phyloP scores from a whole-genome alignment of 2,329 filamentous ascomycete species.

The Alternaria metachromatica region DNA sequence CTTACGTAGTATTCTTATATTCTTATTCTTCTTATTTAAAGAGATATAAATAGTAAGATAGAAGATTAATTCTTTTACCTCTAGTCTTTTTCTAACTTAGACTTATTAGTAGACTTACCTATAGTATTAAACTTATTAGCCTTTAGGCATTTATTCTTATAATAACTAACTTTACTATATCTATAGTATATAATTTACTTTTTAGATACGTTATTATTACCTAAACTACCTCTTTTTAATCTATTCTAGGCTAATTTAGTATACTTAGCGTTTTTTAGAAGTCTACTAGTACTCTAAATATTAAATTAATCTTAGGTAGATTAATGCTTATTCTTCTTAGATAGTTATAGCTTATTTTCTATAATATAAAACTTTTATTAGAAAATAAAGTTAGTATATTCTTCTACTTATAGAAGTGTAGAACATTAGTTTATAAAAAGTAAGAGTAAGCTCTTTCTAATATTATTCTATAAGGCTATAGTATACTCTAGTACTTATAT shows the following conservation, averaged over 20 bases:
- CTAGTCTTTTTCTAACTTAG: not conserved
- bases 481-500: not conserved
- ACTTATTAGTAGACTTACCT: not conserved
- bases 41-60: not conserved
- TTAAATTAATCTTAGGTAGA: not conserved
- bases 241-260: not conserved
- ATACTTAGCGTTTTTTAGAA: not conserved
- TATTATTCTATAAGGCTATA: not conserved
- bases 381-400: not conserved
- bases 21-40: not conserved
- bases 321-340: not conserved
- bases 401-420: not conserved
- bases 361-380: not conserved
- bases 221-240: not conserved
- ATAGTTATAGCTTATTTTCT: not conserved
- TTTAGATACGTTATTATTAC: not conserved
- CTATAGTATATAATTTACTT: not conserved
- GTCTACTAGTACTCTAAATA: not conserved
- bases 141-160: not conserved
- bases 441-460: not conserved
- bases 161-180: not conserved
- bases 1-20: not conserved
- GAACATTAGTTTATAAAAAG: not conserved
- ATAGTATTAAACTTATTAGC: not conserved
- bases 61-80: not conserved